These are phyloP conservation scores for Esteya vermicola DNA, from an alignment of 2,329 filamentous ascomycete genomes.

Conservation along the genomic window DNA sequence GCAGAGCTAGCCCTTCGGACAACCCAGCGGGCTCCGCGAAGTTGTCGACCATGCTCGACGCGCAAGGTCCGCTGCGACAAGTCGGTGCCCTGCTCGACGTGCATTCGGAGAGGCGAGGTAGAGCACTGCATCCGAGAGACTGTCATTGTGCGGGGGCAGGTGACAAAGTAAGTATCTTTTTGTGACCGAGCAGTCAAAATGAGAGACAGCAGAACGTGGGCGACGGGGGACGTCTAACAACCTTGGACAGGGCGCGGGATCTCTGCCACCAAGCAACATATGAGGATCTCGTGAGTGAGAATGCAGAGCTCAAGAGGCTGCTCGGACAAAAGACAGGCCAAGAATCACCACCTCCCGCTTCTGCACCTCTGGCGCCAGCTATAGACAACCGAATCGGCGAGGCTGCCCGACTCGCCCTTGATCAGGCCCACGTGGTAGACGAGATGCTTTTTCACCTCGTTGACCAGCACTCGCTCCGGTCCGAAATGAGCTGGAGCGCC, in stretches of 20 bases:
- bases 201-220: background rate
- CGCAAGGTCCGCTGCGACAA: constrained; percentile 16
- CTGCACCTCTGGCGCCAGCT: too few relatives aligned
- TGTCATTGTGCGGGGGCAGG: background rate
- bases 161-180: background rate
- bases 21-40: constrained; percentile 13
- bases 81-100: constrained; percentile 12
- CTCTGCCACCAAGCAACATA: background rate
- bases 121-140: background rate
- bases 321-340: background rate
- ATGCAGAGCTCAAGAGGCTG: background rate
- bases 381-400: too few relatives aligned
- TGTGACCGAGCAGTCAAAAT: background rate
- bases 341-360: too few relatives aligned
- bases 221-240: background rate
- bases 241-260: background rate
- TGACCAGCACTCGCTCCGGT: background rate
- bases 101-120: constrained; percentile 11
- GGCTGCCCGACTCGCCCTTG: background rate
- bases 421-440: background rate
- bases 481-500: background rate
- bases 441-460: background rate
- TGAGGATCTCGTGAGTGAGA: background rate
- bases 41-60: constrained; percentile 11
- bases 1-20: background rate